These are phyloP conservation scores for Curvularia spicifera DNA, from an alignment of 2,329 filamentous ascomycete genomes.

Conservation along the genomic window DNA sequence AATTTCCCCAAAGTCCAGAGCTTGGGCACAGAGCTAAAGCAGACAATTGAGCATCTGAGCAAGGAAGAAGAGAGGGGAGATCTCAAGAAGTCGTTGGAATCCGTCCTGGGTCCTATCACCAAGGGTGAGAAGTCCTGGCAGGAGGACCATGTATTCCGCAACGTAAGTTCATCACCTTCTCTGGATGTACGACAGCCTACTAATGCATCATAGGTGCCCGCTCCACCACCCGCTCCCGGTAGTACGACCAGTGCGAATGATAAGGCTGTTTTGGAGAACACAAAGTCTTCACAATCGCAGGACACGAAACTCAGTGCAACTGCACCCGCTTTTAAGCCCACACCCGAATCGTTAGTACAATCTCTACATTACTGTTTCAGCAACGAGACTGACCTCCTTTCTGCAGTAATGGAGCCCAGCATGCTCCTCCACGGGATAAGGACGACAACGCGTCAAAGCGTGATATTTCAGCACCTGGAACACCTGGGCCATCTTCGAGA, in stretches of 20 bases:
- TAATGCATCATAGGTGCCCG: constrained; percentile 30
- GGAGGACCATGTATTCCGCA: constrained; percentile 75
- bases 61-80: constrained; percentile 69
- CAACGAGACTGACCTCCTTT: constrained; percentile 22
- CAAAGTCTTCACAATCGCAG: constrained; percentile 54
- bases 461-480: constrained; percentile 21
- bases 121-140: constrained; percentile 73
- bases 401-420: constrained; percentile 44
- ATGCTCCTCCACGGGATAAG: constrained; percentile 20
- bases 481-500: constrained; percentile 22
- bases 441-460: constrained; percentile 25
- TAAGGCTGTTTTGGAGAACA: constrained; percentile 37
- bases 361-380: constrained; percentile 2
- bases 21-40: constrained; percentile 74
- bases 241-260: constrained; percentile 39
- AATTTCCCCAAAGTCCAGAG: constrained; percentile 90
- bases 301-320: constrained; percentile 57
- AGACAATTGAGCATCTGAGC: constrained; percentile 67
- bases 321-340: constrained; percentile 70
- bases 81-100: constrained; percentile 74
- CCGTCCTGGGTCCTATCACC: constrained; percentile 72
- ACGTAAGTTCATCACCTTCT: constrained; percentile 55
- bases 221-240: constrained; percentile 28
- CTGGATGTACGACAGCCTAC: constrained; percentile 1
- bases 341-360: constrained; percentile 36